A percentile compares a stretch with the other conserved stretches of the same genome.
Evolutionary conservation across 257 asterid genomes (phyloP).

Genomic region (Solanum raphanifolium): DNA sequence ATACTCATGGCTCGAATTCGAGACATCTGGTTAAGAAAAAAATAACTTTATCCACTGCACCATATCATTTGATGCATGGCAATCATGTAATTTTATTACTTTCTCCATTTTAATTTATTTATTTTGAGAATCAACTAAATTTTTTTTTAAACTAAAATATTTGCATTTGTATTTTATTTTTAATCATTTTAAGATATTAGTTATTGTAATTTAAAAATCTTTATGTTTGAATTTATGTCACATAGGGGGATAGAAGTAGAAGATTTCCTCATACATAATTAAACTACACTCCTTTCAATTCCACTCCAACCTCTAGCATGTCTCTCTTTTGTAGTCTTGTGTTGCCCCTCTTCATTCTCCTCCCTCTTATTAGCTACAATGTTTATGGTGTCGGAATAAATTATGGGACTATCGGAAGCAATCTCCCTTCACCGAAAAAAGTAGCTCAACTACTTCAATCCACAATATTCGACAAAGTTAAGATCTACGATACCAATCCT

Average conservation of each 20-base stretch:
- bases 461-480: conserved; percentile 45
- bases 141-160: no score
- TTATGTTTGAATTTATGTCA: background rate
- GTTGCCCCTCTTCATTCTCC: background rate
- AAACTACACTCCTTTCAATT: background rate
- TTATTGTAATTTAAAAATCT: no score
- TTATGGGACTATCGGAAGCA: conserved; percentile 63
- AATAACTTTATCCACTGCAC: no score
- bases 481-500: conserved; percentile 60
- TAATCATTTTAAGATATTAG: no score
- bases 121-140: no score
- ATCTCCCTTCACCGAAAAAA: conserved; percentile 52
- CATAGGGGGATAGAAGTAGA: background rate
- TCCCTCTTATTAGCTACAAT: background rate
- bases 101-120: background rate
- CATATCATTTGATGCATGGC: no score
- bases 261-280: background rate
- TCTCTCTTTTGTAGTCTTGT: background rate
- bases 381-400: conserved; percentile 42
- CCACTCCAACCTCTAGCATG: background rate
- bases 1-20: fast-evolving
- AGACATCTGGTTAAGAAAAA: fast-evolving
- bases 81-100: background rate
- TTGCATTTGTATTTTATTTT: no score
- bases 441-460: conserved; percentile 59